These are phyloP conservation scores for Candida chauliodis DNA, from an alignment of 805 yeast genomes.

Conservation along the genomic window DNA sequence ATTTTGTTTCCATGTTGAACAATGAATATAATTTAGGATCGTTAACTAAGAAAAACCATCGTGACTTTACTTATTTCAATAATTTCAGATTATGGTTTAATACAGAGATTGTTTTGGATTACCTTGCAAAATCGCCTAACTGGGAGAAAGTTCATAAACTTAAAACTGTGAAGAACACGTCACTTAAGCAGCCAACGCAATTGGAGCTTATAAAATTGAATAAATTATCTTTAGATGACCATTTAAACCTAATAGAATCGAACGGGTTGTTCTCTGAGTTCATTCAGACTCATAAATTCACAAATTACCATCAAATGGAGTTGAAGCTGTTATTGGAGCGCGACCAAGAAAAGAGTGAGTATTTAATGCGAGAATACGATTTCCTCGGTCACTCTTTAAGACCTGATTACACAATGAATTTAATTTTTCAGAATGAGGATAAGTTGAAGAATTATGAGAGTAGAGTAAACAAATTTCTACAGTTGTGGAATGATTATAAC, in stretches of 20 bases:
- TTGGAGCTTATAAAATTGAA: slow-evolving; percentile 15
- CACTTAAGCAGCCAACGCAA: slow-evolving; percentile 9
- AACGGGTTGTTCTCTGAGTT: slow-evolving; percentile 24
- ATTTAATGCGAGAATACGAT: neutral
- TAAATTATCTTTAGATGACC: slow-evolving; percentile 20
- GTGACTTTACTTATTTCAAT: slow-evolving; percentile 46
- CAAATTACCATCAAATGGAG: slow-evolving; percentile 28
- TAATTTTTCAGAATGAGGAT: neutral
- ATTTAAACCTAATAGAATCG: slow-evolving; percentile 23
- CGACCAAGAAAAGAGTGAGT: neutral
- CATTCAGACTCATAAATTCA: slow-evolving; percentile 17
- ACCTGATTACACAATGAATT: slow-evolving; percentile 25
- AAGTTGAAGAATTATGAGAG: neutral
- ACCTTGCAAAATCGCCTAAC: slow-evolving; percentile 18
- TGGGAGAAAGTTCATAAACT: slow-evolving; percentile 13
- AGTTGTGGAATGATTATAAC: slow-evolving; percentile 1
- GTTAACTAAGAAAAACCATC: slow-evolving; percentile 33
- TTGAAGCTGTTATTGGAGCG: slow-evolving; percentile 8
- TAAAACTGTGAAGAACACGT: slow-evolving; percentile 14
- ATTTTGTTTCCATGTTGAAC: slow-evolving; percentile 21
- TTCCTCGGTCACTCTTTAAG: slow-evolving; percentile 19
- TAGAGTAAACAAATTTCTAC: neutral
- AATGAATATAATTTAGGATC: slow-evolving; percentile 28
- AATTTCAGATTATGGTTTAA: slow-evolving; percentile 56
- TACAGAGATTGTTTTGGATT: slow-evolving; percentile 22